phyloP scores from a whole-genome alignment of 176 grass and related monocot genomes.

The Eremochloa ophiuroides region DNA sequence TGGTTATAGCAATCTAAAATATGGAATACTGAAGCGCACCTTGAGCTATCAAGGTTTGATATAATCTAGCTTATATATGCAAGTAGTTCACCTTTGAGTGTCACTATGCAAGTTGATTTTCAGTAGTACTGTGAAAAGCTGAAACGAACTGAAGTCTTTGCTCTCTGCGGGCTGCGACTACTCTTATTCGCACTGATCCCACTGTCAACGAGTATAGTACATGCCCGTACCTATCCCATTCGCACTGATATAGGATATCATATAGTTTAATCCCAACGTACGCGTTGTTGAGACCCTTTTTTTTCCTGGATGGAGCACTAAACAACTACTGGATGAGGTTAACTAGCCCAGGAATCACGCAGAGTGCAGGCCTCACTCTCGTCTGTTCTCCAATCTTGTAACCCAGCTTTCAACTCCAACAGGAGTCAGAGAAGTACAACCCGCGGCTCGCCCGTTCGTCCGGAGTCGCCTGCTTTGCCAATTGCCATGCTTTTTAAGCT shows the following conservation, averaged over 20 bases:
- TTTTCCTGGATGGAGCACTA: neutral
- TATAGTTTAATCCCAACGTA: neutral
- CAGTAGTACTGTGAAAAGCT: neutral
- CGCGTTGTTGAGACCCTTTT: constrained; percentile 9
- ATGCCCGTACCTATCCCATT: neutral
- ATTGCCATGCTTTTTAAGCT: neutral
- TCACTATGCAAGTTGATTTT: constrained; percentile 1
- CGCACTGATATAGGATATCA: neutral
- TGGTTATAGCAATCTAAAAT: neutral
- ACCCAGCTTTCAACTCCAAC: neutral
- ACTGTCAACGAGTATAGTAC: constrained; percentile 14
- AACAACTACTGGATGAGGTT: constrained; percentile 18
- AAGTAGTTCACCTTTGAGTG: neutral
- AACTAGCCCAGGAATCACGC: neutral
- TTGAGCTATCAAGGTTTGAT: neutral
- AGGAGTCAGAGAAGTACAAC: neutral
- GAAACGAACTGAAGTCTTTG: neutral
- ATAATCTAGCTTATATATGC: neutral
- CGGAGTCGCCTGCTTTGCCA: neutral
- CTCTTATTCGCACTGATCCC: neutral
- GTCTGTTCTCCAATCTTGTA: neutral
- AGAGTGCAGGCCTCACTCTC: constrained; percentile 28
- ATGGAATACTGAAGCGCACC: neutral
- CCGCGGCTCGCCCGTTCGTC: neutral
- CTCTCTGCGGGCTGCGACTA: neutral